Evolutionary conservation across 2,329 filamentous ascomycete species (phyloP), one percentile per base, ranked within the genome.

Genomic region (Mycosphaerella sp.): DNA sequence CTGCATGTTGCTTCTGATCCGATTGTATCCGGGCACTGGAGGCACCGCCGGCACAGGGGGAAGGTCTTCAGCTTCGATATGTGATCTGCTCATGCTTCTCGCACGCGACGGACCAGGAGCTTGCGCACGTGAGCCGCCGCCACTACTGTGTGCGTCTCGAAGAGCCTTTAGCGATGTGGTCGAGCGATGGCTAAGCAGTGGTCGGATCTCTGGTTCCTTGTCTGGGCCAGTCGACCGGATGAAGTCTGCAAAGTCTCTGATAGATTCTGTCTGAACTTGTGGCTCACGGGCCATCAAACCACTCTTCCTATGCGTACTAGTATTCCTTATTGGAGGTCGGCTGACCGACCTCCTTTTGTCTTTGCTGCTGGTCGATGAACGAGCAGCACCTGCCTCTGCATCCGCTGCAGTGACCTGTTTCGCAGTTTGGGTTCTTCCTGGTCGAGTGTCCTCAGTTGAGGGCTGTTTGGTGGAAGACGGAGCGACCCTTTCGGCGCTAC

Each of bases 231-330:
- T 95, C 0, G 86, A 87, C 56, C 89, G 85, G 64, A 95, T 89
- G 68, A 95, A 96, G 55, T 95, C 86, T 21, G 89, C 87, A 72
- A 96, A 89, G 64, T 95, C 91, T 44, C 83, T 78, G 7, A 86
- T 81, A 0, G 89, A 89, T 58, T 91, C 86, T 4, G 78, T 76
- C 8, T 82, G 78, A 7, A 87, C 76, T 57, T 86, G 80, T 1
- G 89, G 84, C 61, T 95, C 90, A 59, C 90, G 81, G 23, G 89
- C 82, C 55, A 69, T 62, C 11, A 70, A 54, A 59, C 70, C 67
- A 54, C 67, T 67, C 39, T 55, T 62, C 45, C 63, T 55, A 48
- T 65, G 62, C 29, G 59, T 59, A 51, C 64, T 69, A 14, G 58
- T 61, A 43, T 71, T 70, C 14, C 66, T 62, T 2, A 65, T 57